Evolutionary conservation across 805 yeast species (phyloP).

Genomic region (Hanseniaspora lachancei): DNA sequence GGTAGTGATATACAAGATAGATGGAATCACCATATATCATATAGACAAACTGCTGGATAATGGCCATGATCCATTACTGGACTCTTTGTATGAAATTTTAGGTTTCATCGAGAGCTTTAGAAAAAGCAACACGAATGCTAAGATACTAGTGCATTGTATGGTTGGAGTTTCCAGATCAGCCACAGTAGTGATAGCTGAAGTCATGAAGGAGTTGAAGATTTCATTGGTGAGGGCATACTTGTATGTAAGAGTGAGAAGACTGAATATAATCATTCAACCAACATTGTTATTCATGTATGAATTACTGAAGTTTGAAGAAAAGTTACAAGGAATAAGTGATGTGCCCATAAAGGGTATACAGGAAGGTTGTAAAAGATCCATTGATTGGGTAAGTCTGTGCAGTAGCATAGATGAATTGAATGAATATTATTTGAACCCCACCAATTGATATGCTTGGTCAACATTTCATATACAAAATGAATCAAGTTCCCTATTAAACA

Average conservation of each 20-base stretch:
- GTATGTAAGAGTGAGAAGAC: conserved; percentile 75
- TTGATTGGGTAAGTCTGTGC: conserved; percentile 82
- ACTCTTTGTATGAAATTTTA: conserved; percentile 49
- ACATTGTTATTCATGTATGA: conserved; percentile 86
- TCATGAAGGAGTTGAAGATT: conserved; percentile 61
- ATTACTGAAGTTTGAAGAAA: conserved; percentile 44
- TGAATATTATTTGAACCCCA: conserved; percentile 34
- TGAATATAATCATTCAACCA: conserved; percentile 90
- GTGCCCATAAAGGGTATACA: conserved; percentile 15
- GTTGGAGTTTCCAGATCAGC: conserved; percentile 94
- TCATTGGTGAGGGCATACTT: conserved; percentile 69
- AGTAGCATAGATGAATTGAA: conserved; percentile 71
- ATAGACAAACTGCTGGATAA: conserved; percentile 75
- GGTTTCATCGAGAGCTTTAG: conserved; percentile 42
- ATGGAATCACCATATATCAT: conserved; percentile 31
- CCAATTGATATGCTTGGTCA: neutral
- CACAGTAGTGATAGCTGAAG: conserved; percentile 89
- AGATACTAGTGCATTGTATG: conserved; percentile 76
- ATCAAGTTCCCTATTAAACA: neutral
- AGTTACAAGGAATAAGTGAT: conserved; percentile 14
- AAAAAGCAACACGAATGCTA: conserved; percentile 33
- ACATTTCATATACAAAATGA: neutral
- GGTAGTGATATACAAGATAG: conserved; percentile 18
- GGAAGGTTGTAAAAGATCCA: conserved; percentile 36
- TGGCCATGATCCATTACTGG: conserved; percentile 67